A percentile compares a stretch with the other conserved stretches of the same genome.
Conservation (phyloP, 305 asterid species). For the Lippia alba region DNA sequence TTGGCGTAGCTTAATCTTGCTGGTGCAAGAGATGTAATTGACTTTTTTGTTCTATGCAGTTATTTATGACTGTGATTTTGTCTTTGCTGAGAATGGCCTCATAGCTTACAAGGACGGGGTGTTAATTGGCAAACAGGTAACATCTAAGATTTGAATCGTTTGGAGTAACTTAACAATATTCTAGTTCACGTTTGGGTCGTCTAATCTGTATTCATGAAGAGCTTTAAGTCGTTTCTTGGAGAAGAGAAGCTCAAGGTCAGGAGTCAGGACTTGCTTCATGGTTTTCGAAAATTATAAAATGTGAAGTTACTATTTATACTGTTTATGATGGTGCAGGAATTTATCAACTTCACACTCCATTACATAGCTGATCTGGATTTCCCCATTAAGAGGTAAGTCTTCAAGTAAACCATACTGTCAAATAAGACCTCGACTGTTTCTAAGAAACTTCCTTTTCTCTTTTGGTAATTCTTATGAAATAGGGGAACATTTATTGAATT, state of each 20-base stretch:
- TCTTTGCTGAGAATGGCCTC: too few species aligned
- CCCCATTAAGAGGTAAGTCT: slow-evolving; percentile 78
- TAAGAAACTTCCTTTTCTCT: slow-evolving; percentile 32
- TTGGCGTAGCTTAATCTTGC: too few species aligned
- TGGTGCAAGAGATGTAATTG: too few species aligned
- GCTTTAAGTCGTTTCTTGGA: not conserved
- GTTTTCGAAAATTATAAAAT: not conserved
- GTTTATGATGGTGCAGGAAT: slow-evolving; percentile 67
- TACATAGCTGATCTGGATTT: slow-evolving; percentile 96
- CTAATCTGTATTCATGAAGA: not conserved
- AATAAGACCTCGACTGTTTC: slow-evolving; percentile 30
- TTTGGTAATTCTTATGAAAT: not conserved
- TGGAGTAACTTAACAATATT: too few species aligned
- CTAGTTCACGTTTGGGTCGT: not conserved
- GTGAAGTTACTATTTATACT: too few species aligned
- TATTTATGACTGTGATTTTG: too few species aligned
- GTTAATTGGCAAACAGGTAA: too few species aligned
- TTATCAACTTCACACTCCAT: slow-evolving; percentile 88
- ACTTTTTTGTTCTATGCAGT: too few species aligned
- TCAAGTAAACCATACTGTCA: too few species aligned
- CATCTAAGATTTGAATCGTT: too few species aligned
- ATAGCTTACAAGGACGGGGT: too few species aligned
- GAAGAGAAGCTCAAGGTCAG: not conserved
- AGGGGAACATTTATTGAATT: slow-evolving; percentile 97
- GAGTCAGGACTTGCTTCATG: not conserved